These are phyloP conservation scores for Neolentinus lepideus DNA, from an alignment of 1,284 basidiomycete species.

Conservation along the genomic window DNA sequence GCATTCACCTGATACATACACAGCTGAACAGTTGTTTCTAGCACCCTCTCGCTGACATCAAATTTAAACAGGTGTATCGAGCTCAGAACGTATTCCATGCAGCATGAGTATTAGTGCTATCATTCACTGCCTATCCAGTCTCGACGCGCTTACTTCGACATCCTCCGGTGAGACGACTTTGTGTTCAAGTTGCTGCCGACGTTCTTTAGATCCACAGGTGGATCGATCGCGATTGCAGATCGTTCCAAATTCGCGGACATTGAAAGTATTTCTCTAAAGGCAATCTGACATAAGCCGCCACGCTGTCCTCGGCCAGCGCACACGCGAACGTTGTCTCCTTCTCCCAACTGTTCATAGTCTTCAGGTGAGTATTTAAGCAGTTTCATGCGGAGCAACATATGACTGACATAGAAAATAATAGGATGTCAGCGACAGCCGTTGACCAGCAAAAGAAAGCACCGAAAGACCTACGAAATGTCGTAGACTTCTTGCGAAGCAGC, in stretches of 20 bases:
- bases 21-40: too few species aligned
- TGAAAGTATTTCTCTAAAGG: neutral
- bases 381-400: neutral
- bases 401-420: neutral
- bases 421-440: conserved; percentile 23
- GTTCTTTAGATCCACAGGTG: neutral
- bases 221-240: neutral
- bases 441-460: conserved; percentile 75
- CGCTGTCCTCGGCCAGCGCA: neutral
- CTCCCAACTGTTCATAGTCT: neutral
- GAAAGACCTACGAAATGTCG: conserved; percentile 70
- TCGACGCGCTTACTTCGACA: too few species aligned
- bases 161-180: too few species aligned
- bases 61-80: too few species aligned
- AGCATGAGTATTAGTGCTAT: too few species aligned
- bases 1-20: too few species aligned
- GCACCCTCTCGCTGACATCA: too few species aligned
- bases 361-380: neutral
- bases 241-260: neutral
- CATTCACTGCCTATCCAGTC: too few species aligned
- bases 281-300: neutral
- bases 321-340: neutral
- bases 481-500: conserved; percentile 80
- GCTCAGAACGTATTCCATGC: too few species aligned
- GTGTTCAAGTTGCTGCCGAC: neutral